These are phyloP conservation scores for Suzukiozyma palmioleophila DNA, from an alignment of 1,139 yeast species.

Conservation along the genomic window DNA sequence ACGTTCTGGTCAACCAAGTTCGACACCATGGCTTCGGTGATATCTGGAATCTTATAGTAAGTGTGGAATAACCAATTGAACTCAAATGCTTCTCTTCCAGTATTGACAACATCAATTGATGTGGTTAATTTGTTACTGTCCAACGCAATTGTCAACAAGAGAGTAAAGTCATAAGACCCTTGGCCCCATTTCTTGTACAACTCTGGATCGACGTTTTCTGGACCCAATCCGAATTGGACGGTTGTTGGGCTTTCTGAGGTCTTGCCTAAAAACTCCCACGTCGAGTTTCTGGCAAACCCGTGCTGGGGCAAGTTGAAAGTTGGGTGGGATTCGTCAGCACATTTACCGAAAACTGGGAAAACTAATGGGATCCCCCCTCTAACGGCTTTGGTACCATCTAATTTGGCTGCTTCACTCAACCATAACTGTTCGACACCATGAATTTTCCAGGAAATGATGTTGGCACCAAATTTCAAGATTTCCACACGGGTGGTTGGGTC, in stretches of 20 bases:
- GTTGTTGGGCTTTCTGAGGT: slow-evolving; percentile 52
- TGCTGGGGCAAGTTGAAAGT: slow-evolving; percentile 75
- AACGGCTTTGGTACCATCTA: slow-evolving; percentile 90
- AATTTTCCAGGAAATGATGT: slow-evolving; percentile 72
- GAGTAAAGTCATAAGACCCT: slow-evolving; percentile 63
- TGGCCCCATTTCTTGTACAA: slow-evolving; percentile 54
- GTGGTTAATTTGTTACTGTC: slow-evolving; percentile 54
- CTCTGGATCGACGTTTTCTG: slow-evolving; percentile 66
- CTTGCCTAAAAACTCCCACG: slow-evolving; percentile 93
- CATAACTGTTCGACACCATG: slow-evolving; percentile 65
- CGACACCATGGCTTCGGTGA: slow-evolving; percentile 70
- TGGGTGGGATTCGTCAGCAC: slow-evolving; percentile 31
- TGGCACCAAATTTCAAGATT: slow-evolving; percentile 84
- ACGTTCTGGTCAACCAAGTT: slow-evolving; percentile 71
- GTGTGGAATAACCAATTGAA: slow-evolving; percentile 97
- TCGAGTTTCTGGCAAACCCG: slow-evolving; percentile 86
- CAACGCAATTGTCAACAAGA: slow-evolving; percentile 65
- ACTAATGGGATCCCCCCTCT: slow-evolving; percentile 97
- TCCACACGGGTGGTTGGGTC: slow-evolving; percentile 53
- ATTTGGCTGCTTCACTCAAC: slow-evolving; percentile 66
- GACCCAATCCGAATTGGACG: slow-evolving; percentile 85
- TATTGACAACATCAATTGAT: slow-evolving; percentile 68
- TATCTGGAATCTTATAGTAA: slow-evolving; percentile 72
- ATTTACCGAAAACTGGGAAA: slow-evolving; percentile 91
- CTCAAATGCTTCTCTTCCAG: slow-evolving; percentile 60